Conservation (phyloP, 228 moss, liverwort and hornwort species). For the Sphagnum fallax region DNA sequence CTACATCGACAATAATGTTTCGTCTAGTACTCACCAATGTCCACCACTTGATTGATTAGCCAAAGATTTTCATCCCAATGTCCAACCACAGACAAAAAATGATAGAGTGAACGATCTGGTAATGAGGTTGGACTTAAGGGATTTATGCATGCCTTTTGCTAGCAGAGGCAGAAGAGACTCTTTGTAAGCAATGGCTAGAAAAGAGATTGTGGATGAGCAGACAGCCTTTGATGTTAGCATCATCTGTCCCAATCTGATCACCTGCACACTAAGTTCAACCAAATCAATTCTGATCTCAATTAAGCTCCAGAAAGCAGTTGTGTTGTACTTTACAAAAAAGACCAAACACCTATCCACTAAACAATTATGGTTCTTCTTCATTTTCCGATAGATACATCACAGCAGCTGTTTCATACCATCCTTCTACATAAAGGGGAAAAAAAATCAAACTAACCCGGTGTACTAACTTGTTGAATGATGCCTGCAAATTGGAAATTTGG, state of each 20-base stretch:
- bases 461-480: constrained; percentile 3
- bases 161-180: constrained; percentile 35
- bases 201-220: constrained; percentile 14
- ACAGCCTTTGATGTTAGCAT: constrained; percentile 24
- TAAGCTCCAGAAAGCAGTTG: not conserved
- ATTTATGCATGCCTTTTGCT: constrained; percentile 14
- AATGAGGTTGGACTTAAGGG: not conserved
- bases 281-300: not conserved
- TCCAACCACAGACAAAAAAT: not conserved
- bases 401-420: constrained; percentile 10
- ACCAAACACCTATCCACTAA: no score
- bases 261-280: constrained; percentile 16
- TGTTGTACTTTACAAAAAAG: no score
- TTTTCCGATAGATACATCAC: no score
- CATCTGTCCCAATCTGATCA: constrained; percentile 24
- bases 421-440: not conserved
- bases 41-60: no score
- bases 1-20: not conserved
- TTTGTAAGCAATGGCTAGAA: constrained; percentile 18
- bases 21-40: no score
- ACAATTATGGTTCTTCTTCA: no score
- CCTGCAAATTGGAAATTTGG: constrained; percentile 1
- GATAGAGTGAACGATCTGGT: not conserved
- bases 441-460: constrained; percentile 1
- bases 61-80: no score